Base-by-base conservation (phyloP, 208 protist species). In the Acanthamoeba culbertsoni region DNA sequence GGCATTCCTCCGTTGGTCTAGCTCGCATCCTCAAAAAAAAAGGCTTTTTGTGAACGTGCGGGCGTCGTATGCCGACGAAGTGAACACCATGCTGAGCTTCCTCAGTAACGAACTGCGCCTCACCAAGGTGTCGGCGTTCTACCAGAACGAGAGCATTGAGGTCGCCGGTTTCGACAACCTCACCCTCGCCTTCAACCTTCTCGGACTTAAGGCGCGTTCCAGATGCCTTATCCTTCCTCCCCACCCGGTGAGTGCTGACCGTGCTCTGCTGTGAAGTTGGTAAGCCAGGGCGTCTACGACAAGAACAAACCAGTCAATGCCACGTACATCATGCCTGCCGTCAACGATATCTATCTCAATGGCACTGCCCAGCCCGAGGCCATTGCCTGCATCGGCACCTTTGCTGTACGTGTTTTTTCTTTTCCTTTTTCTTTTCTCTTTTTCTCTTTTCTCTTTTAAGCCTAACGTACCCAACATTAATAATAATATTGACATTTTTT, bases 21-120 rank as follows among this genome's bases (percentile, higher is more conserved):
- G 45, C 48, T 45, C 7, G 51, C n/a, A 20, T 16, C n/a, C n/a
- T n/a, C n/a, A n/a, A n/a, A n/a, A n/a, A n/a, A n/a, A 28, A 35
- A 91, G 84, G 40, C 16, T 28, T 16, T 63, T 91, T 42, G 84
- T 91, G 16, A 91, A 91, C 40, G 35, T 91, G 14, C 48, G 84
- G 23, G 48, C 84, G 4, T 91, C 84, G 57, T 91, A 91, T 68
- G 57, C 57, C 57, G 84, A 91, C 40, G 84, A 91, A 91, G 57
- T 71, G 18, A 71, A 63, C 48, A 71, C 86, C 35, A 8, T 91
- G 51, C 57, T 91, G 40, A 91, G 86, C 86, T 91, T 75, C 55
- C 40, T 91, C 10, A 91, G 57, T 48, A 91, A 91, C 28, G 35
- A 75, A 45, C 42, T 75, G 86, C 86, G 86, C 23, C 57, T 73